Evolutionary conservation across 208 protist genomes (phyloP).

Genomic region (Eutreptiella sp.): DNA sequence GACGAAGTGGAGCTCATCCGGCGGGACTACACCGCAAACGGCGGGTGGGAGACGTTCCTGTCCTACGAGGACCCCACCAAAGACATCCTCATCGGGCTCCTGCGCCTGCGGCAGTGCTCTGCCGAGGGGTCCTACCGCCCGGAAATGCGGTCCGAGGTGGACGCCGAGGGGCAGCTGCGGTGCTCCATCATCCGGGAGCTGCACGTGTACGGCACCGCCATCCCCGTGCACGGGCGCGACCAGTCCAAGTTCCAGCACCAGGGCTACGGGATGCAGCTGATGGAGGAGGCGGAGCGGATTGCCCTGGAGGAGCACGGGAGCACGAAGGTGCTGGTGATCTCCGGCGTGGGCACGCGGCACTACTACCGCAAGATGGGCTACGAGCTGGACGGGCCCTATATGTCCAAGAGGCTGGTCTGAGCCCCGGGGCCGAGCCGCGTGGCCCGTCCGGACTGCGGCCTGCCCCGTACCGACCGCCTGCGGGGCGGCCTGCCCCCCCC

Average conservation of each 20-base stretch:
- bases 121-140: not conserved
- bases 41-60: conserved; percentile 82
- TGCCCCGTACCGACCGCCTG: too few relatives aligned
- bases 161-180: too few relatives aligned
- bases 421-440: too few relatives aligned
- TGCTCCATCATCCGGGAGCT: conserved; percentile 46
- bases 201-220: conserved; percentile 56
- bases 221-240: conserved; percentile 35
- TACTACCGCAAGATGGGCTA: conserved; percentile 86
- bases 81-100: conserved; percentile 76
- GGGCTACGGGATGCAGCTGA: conserved; percentile 76
- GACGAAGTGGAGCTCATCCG: conserved; percentile 57
- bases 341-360: conserved; percentile 73
- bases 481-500: too few relatives aligned
- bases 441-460: too few relatives aligned
- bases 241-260: conserved; percentile 73
- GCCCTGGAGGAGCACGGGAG: conserved; percentile 66
- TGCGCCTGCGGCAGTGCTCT: conserved; percentile 33
- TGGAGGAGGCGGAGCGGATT: conserved; percentile 82
- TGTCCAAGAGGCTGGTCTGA: conserved; percentile 34
- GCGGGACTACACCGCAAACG: conserved; percentile 71
- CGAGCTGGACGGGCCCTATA: conserved; percentile 34
- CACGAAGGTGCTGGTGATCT: conserved; percentile 65
- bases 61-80: conserved; percentile 73
- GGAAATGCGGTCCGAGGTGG: not conserved